These are phyloP conservation scores for Dictyostelium firmibasis DNA, from an alignment of 78 protist genomes.

Conservation along the genomic window DNA sequence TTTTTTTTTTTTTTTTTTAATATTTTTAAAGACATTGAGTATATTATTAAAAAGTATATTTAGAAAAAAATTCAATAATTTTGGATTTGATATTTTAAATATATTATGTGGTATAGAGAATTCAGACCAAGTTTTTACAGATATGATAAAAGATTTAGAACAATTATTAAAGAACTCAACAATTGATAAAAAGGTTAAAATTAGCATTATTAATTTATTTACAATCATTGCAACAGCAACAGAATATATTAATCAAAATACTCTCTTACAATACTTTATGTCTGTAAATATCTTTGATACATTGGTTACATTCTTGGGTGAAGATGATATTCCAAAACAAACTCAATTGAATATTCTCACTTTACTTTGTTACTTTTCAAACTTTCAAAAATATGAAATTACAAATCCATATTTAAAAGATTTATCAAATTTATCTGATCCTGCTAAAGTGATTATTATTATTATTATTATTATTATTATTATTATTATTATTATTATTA, in stretches of 20 bases:
- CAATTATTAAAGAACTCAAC: background rate
- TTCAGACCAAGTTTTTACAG: conserved; percentile 50
- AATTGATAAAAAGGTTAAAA: background rate
- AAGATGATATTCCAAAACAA: conserved; percentile 10
- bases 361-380: conserved; percentile 7
- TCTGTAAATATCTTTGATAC: conserved; percentile 29
- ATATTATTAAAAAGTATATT: conserved; percentile 63
- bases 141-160: conserved; percentile 34
- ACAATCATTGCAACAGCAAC: conserved; percentile 65
- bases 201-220: conserved; percentile 35
- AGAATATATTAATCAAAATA: conserved; percentile 69
- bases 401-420: conserved; percentile 25
- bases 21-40: conserved; percentile 47
- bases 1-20: background rate
- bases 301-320: background rate
- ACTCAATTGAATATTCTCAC: background rate
- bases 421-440: background rate
- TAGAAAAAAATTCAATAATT: conserved; percentile 76
- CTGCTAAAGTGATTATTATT: background rate
- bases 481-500: background rate
- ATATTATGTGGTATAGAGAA: conserved; percentile 66
- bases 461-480: background rate
- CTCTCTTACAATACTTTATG: conserved; percentile 60
- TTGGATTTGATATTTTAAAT: conserved; percentile 74
- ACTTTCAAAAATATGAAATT: conserved; percentile 69